Base-by-base conservation (phyloP, 257 asterid species). In the Linderniella brevidens region DNA sequence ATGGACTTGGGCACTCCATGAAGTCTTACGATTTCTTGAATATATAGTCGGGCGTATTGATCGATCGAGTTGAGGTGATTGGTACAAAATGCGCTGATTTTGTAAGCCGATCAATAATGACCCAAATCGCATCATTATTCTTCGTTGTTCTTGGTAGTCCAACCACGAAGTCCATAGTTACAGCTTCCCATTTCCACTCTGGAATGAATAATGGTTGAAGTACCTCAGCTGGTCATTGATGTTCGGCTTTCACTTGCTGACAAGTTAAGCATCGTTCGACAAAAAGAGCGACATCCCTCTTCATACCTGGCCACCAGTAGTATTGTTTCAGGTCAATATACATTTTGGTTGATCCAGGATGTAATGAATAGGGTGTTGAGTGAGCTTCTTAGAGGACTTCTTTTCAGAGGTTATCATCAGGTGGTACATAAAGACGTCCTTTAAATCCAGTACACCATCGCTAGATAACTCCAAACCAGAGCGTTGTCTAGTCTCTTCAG, bases 261-360 rank as follows among this genome's bases (percentile, higher is more conserved):
- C 56, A 52, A 0, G 56, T 52, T 35, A 52, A 13, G 35, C 48
- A 52, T 16, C 19, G 39, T 1, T 11, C 16, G 0, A 52, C 47
- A 52, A 17, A 52, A 13, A 17, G 48, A 0, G 48, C 48, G 5
- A 52, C n/a, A 1, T 39, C 18, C 3, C 17, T 39, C 18, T 52
- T 52, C 57, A 52, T 52, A 3, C 25, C 17, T 8, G 18, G 20
- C 48, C 57, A 52, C 57, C 48, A 39, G 17, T 37, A 37, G 11
- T 39, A 3, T 25, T 7, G 13, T 2, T 49, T 38, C 14, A 38
- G 14, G 14, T 38, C 43, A 2, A 3, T 38, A 38, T 38, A 38
- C 43, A 38, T 38, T 8, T 38, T 38, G 12, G 12, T 38, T 9
- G 13, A 9, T n/a, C 43, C 43, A 1, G 14, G 43, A 38, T 38